Conservation (phyloP, 805 yeast genomes). For the Myxozyma vanderwaltii region DNA sequence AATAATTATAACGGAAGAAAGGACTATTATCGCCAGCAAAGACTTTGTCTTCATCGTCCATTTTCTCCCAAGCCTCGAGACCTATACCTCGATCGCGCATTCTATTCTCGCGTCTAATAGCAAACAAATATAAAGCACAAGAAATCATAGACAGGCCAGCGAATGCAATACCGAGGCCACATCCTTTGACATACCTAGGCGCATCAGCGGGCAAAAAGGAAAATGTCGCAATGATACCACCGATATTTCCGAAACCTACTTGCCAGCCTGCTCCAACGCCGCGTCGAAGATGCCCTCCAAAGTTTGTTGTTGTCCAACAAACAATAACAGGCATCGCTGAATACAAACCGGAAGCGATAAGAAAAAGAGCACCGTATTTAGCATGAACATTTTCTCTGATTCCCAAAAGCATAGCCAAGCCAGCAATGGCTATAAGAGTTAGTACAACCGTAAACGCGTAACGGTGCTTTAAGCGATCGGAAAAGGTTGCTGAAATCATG, state of each 20-base stretch:
- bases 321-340: slow-evolving; percentile 68
- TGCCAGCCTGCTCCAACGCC: slow-evolving; percentile 61
- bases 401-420: slow-evolving; percentile 59
- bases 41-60: slow-evolving; percentile 17
- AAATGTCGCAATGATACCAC: slow-evolving; percentile 67
- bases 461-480: slow-evolving; percentile 55
- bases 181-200: slow-evolving; percentile 61
- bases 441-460: slow-evolving; percentile 37
- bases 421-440: slow-evolving; percentile 50
- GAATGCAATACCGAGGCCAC: slow-evolving; percentile 54
- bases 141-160: slow-evolving; percentile 48
- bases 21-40: slow-evolving; percentile 26
- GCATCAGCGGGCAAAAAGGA: slow-evolving; percentile 57
- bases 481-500: slow-evolving; percentile 60
- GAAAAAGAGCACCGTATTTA: slow-evolving; percentile 66
- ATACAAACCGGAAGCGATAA: slow-evolving; percentile 60
- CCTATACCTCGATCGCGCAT: slow-evolving; percentile 34
- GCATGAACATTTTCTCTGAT: slow-evolving; percentile 46
- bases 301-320: slow-evolving; percentile 66
- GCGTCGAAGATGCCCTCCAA: slow-evolving; percentile 63
- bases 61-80: slow-evolving; percentile 31
- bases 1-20: slow-evolving; percentile 14
- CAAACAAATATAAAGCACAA: slow-evolving; percentile 44
- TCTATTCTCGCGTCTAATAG: slow-evolving; percentile 40
- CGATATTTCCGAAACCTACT: slow-evolving; percentile 73